Evolutionary conservation across 495 filamentous ascomycete species (phyloP).

Genomic region (Hypoxylon rickii): DNA sequence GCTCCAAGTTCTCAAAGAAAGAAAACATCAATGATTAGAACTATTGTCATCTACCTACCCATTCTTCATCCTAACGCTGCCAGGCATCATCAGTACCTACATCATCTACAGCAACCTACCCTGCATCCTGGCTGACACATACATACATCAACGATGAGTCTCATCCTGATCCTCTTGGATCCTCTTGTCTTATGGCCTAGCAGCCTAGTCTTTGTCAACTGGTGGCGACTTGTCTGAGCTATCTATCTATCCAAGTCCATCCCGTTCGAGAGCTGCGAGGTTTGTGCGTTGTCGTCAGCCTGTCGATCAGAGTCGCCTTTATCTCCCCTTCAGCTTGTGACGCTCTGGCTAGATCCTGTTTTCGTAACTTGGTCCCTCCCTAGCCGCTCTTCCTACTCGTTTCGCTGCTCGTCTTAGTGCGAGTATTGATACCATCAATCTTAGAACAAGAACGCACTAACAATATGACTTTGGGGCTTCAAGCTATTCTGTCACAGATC

Average conservation of each 20-base stretch:
- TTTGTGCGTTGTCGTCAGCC: conserved; percentile 29
- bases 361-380: too few species aligned
- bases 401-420: not conserved
- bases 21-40: too few species aligned
- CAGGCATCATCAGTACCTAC: too few species aligned
- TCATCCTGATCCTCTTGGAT: not conserved
- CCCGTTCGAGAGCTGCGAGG: conserved; percentile 5
- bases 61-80: too few species aligned
- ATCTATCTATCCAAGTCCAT: not conserved
- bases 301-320: conserved; percentile 12
- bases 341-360: conserved; percentile 1
- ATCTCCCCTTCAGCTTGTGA: conserved; percentile 7
- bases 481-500: not conserved
- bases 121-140: too few species aligned
- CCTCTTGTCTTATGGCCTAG: not conserved
- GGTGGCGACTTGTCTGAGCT: conserved; percentile 20
- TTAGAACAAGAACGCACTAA: too few species aligned
- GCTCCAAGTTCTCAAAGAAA: too few species aligned
- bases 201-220: not conserved
- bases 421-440: too few species aligned
- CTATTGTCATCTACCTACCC: too few species aligned
- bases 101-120: too few species aligned
- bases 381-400: too few species aligned
- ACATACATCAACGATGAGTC: too few species aligned
- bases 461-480: not conserved